Percentiles rank a stretch among this genome's conserved stretches.
These are phyloP conservation scores for Didymella arachidicola DNA, from an alignment of 2,329 filamentous ascomycete species.

Conservation along the genomic window DNA sequence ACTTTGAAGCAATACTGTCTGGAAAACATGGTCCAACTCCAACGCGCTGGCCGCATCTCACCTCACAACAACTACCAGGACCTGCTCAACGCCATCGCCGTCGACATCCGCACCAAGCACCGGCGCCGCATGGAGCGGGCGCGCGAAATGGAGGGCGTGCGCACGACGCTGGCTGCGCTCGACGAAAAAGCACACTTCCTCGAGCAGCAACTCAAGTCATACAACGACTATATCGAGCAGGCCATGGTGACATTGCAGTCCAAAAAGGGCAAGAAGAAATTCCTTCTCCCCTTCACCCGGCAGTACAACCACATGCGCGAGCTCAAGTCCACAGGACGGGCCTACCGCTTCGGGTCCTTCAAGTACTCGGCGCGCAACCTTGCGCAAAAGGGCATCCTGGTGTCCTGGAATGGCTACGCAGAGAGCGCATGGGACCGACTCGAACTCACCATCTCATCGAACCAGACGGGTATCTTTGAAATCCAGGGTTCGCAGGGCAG, in stretches of 20 bases:
- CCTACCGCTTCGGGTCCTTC: slow-evolving; percentile 97
- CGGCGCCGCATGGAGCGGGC: slow-evolving; percentile 89
- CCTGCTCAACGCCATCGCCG: slow-evolving; percentile 93
- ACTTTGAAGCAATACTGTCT: slow-evolving; percentile 92
- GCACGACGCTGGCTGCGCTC: slow-evolving; percentile 75
- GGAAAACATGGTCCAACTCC: slow-evolving; percentile 90
- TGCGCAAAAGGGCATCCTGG: slow-evolving; percentile 90
- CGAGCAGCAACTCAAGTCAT: slow-evolving; percentile 93
- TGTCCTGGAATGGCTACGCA: slow-evolving; percentile 85
- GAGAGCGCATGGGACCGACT: slow-evolving; percentile 89
- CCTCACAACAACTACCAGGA: slow-evolving; percentile 93
- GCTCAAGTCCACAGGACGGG: slow-evolving; percentile 87
- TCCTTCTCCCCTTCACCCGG: slow-evolving; percentile 95
- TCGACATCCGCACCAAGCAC: slow-evolving; percentile 97
- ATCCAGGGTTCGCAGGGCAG: slow-evolving; percentile 89
- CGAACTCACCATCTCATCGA: slow-evolving; percentile 92
- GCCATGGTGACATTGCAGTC: slow-evolving; percentile 97
- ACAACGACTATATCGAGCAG: slow-evolving; percentile 99
- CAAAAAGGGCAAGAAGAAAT: slow-evolving; percentile 94
- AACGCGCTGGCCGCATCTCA: slow-evolving; percentile 85
- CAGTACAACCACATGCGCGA: slow-evolving; percentile 99
- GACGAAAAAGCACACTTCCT: slow-evolving; percentile 90
- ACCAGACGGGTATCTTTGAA: slow-evolving; percentile 92
- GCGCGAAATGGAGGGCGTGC: slow-evolving; percentile 85
- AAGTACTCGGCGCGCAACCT: slow-evolving; percentile 93